Evolutionary conservation across 2,329 filamentous ascomycete genomes (phyloP).

Genomic region (Penicillium sp.): DNA sequence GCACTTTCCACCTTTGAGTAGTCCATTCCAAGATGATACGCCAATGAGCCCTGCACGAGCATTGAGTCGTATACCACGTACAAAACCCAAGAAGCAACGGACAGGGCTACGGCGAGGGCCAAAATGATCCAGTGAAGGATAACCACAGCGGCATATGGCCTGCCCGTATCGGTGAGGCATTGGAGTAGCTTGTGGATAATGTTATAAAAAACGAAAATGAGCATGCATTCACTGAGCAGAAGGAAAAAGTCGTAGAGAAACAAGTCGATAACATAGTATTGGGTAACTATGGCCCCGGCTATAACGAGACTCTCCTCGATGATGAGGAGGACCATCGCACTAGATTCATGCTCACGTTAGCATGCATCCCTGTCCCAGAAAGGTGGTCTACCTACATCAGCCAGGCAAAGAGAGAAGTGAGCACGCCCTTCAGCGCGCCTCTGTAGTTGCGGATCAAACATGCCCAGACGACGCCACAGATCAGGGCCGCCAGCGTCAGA

Average conservation of each 20-base stretch:
- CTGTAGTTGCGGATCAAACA: conserved; percentile 15
- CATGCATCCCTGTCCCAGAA: too few species aligned
- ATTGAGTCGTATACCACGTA: conserved; percentile 10
- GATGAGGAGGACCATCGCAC: conserved; percentile 8
- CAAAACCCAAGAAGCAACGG: conserved; percentile 14
- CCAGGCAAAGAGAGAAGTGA: conserved; percentile 12
- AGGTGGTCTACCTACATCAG: conserved; percentile 8
- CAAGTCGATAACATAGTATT: conserved; percentile 19
- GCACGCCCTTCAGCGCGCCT: conserved; percentile 13
- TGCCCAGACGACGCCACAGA: conserved; percentile 18
- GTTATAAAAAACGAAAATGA: conserved; percentile 21
- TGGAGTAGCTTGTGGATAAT: conserved; percentile 19
- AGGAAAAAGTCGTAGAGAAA: conserved; percentile 21
- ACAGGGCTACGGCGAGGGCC: conserved; percentile 6
- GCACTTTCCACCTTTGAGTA: conserved; percentile 9
- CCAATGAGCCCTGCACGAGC: not conserved
- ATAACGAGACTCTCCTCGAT: conserved; percentile 14
- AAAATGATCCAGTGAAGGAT: conserved; percentile 19
- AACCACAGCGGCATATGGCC: conserved; percentile 9
- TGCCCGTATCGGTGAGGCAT: conserved; percentile 14
- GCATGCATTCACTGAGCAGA: conserved; percentile 9
- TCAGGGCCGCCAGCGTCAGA: conserved; percentile 15
- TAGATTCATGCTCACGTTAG: conserved; percentile 2
- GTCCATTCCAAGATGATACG: not conserved
- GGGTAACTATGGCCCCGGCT: conserved; percentile 13